A percentile compares a stretch with the other conserved stretches of the same genome.
These are phyloP conservation scores for Blastomyces gilchristii DNA, from an alignment of 2,329 filamentous ascomycete species.

Conservation along the genomic window DNA sequence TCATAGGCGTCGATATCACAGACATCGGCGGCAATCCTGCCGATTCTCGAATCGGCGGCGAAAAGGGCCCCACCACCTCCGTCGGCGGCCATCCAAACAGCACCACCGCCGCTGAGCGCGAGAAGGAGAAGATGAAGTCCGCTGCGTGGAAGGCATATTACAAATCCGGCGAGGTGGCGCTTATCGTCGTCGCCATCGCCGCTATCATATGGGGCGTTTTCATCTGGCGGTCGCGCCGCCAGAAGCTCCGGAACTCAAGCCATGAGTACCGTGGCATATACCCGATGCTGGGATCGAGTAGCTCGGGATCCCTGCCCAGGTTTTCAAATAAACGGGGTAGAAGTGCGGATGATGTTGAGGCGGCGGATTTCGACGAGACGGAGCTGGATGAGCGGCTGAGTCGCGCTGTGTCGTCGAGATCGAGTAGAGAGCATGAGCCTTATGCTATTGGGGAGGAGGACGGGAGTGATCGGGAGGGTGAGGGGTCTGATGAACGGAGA, in stretches of 20 bases:
- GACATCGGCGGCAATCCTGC: conserved; percentile 71
- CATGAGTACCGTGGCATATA: conserved; percentile 34
- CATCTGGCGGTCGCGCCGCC: conserved; percentile 48
- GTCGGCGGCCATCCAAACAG: conserved; percentile 64
- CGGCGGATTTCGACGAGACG: conserved; percentile 49
- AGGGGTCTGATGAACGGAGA: background rate
- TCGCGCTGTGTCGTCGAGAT: conserved; percentile 16
- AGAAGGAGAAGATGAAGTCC: conserved; percentile 64
- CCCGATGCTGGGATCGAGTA: conserved; percentile 32
- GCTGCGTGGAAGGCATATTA: conserved; percentile 85
- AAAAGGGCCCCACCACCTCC: conserved; percentile 66
- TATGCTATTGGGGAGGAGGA: conserved; percentile 41
- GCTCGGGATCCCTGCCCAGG: conserved; percentile 32
- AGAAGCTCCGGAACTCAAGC: conserved; percentile 40
- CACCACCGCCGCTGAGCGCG: conserved; percentile 55
- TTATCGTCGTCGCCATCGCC: conserved; percentile 68
- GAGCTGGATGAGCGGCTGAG: conserved; percentile 45
- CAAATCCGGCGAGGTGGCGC: conserved; percentile 73
- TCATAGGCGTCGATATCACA: conserved; percentile 85
- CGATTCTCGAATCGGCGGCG: conserved; percentile 74
- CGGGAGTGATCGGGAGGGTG: conserved; percentile 27
- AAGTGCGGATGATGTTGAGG: conserved; percentile 45
- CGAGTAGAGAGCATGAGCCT: conserved; percentile 26
- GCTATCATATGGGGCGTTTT: conserved; percentile 65
- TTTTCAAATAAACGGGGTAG: conserved; percentile 36